phyloP scores from a whole-genome alignment of 768 basidiomycete species.

The Artomyces pyxidatus region DNA sequence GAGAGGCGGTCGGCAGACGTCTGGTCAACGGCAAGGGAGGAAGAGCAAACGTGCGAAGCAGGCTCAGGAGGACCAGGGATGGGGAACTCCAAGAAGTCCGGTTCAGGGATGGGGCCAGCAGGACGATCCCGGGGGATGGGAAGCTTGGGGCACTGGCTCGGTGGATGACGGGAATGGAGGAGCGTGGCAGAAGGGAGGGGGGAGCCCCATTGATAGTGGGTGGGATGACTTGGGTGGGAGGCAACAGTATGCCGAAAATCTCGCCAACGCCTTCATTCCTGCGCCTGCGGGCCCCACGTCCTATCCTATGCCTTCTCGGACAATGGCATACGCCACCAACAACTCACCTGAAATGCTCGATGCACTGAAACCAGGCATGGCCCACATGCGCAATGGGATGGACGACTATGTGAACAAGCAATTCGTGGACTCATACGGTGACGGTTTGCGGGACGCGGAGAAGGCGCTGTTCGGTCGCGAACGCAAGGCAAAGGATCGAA shows the following conservation, averaged over 20 bases:
- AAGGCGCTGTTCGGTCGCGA: slow-evolving; percentile 17
- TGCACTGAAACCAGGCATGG: slow-evolving; percentile 3
- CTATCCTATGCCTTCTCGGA: slow-evolving; percentile 16
- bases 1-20: too few species aligned
- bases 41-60: slow-evolving; percentile 10
- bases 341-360: slow-evolving; percentile 1
- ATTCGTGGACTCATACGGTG: slow-evolving; percentile 10
- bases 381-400: slow-evolving; percentile 6
- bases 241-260: background rate
- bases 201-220: slow-evolving; percentile 5
- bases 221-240: slow-evolving; percentile 11
- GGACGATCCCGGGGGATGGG: background rate
- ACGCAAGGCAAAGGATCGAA: slow-evolving; percentile 15
- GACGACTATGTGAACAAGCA: slow-evolving; percentile 3
- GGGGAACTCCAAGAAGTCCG: background rate
- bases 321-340: slow-evolving; percentile 15
- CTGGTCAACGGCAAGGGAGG: background rate
- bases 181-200: slow-evolving; percentile 7
- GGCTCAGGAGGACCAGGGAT: slow-evolving; percentile 4
- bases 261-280: slow-evolving; percentile 8
- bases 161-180: slow-evolving; percentile 1
- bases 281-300: slow-evolving; percentile 1
- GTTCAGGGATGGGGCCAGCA: slow-evolving; percentile 1
- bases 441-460: slow-evolving; percentile 7
- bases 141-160: background rate